Conservation (phyloP, 371 early-diverging fungal species). For the Mucor lusitanicus region DNA sequence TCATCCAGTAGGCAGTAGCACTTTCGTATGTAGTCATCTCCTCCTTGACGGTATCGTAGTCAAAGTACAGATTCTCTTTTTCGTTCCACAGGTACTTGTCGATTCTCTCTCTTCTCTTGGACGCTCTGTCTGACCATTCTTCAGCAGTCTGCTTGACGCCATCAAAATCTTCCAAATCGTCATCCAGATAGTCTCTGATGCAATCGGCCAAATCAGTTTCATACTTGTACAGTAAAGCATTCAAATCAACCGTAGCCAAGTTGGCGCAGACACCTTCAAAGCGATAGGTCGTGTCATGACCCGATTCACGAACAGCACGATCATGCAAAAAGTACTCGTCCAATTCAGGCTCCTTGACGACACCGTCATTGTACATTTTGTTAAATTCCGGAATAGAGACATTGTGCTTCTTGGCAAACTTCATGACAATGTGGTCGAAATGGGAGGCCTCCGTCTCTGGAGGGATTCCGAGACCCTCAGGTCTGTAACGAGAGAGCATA, state of each 20-base stretch:
- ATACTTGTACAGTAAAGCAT: conserved; percentile 89
- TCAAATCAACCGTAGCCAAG: conserved; percentile 89
- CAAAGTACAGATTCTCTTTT: conserved; percentile 52
- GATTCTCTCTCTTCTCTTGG: conserved; percentile 49
- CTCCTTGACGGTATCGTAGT: conserved; percentile 58
- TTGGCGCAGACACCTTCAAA: conserved; percentile 88
- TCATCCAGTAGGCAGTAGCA: conserved; percentile 68
- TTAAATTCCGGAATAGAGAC: conserved; percentile 69
- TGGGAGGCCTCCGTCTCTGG: conserved; percentile 95
- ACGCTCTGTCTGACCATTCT: conserved; percentile 52
- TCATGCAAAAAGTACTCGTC: conserved; percentile 95
- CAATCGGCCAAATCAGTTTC: conserved; percentile 83
- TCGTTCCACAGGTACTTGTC: conserved; percentile 68
- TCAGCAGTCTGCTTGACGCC: conserved; percentile 36
- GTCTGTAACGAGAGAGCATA: conserved; percentile 79
- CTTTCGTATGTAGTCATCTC: conserved; percentile 62
- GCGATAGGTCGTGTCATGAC: conserved; percentile 94
- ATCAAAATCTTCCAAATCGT: conserved; percentile 49
- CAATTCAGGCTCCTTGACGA: conserved; percentile 74
- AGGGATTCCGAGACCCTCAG: conserved; percentile 90
- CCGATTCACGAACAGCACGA: conserved; percentile 93
- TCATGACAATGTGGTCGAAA: conserved; percentile 83
- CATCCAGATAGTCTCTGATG: conserved; percentile 63
- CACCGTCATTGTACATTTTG: conserved; percentile 59
- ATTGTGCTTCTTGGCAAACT: conserved; percentile 72